Evolutionary conservation across 208 protist species (phyloP), one percentile per base, ranked within the genome.

Genomic region (Crithidia expoeki): DNA sequence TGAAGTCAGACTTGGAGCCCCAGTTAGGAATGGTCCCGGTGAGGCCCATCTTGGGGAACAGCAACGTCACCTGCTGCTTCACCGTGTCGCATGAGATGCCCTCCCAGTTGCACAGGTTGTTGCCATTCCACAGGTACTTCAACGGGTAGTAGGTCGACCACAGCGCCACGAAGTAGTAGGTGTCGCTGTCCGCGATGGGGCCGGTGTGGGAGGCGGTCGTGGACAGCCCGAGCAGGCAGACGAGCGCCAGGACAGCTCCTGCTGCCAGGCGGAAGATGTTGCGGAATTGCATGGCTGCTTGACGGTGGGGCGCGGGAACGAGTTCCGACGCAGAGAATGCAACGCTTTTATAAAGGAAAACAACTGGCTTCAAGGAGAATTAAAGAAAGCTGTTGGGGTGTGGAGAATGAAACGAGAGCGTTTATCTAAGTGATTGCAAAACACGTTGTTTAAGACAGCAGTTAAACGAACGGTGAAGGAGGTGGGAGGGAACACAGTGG

Each of bases 101-200:
- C 25, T 74, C 68, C 68, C 77, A 85, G 23, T 69, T 55, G 63
- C 80, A 85, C 28, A 74, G 71, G 66, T 85, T 65, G 19, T 79
- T 75, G 27, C 69, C 70, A 30, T 63, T 57, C 80, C 80, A 85
- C 27, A 85, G 63, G 40, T 69, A 72, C 28, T 77, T 75, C 38
- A 72, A 50, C 6, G 67, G 71, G 68, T 60, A 68, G 52, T 44
- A 61, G 34, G 59, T 53, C 17, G 72, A 63, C 53, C 67, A 72
- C 44, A 64, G 62, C 33, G 40, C 30, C 30, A 84, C 50, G 64
- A 84, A 84, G 38, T 72, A 68, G 61, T 68, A 52, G 47, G 70
- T 83, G 71, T 74, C 66, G 49, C 9, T 40, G 65, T 78, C 72
- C 11, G 49, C 16, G n/a, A 78, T 46, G 28, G 66, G 49, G 56